Evolutionary conservation across 345 rosid species (phyloP).

Genomic region (Corchorus olitorius): DNA sequence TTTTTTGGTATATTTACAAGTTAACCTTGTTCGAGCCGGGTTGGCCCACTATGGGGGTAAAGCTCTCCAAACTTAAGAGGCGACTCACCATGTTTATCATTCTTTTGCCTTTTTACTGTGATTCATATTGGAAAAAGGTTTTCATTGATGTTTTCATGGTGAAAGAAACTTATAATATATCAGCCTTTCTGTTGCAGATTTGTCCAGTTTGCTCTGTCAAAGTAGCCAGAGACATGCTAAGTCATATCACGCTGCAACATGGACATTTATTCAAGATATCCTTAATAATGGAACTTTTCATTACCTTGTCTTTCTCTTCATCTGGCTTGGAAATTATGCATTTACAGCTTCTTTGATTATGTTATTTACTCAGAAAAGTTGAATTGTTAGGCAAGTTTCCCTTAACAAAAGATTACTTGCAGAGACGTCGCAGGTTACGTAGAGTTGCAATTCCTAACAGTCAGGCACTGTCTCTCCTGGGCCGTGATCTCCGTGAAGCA

Average conservation of each 20-base stretch:
- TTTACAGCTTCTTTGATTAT: too few relatives aligned
- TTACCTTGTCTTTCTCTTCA: neutral
- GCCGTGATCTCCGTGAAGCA: slow-evolving; percentile 66
- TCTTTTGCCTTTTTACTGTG: neutral
- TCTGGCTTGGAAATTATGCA: neutral
- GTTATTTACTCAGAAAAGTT: neutral
- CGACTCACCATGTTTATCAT: neutral
- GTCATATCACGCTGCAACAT: slow-evolving; percentile 56
- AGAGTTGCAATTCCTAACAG: slow-evolving; percentile 62
- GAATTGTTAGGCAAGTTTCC: slow-evolving; percentile 25
- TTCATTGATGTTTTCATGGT: slow-evolving; percentile 23
- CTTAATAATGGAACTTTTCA: slow-evolving; percentile 28
- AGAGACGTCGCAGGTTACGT: slow-evolving; percentile 59
- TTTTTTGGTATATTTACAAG: too few relatives aligned
- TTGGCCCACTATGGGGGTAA: too few relatives aligned
- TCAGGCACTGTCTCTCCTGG: slow-evolving; percentile 56
- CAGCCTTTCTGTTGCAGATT: slow-evolving; percentile 39
- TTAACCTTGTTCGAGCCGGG: too few relatives aligned
- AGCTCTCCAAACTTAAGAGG: too few relatives aligned
- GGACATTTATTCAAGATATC: slow-evolving; percentile 66
- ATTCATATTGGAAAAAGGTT: neutral
- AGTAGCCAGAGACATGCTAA: slow-evolving; percentile 54
- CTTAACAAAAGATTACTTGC: slow-evolving; percentile 57
- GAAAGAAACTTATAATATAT: slow-evolving; percentile 22
- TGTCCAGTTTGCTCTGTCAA: slow-evolving; percentile 62